Evolutionary conservation across 2,329 filamentous ascomycete species (phyloP).

Genomic region (Lasiodiplodia citricola): DNA sequence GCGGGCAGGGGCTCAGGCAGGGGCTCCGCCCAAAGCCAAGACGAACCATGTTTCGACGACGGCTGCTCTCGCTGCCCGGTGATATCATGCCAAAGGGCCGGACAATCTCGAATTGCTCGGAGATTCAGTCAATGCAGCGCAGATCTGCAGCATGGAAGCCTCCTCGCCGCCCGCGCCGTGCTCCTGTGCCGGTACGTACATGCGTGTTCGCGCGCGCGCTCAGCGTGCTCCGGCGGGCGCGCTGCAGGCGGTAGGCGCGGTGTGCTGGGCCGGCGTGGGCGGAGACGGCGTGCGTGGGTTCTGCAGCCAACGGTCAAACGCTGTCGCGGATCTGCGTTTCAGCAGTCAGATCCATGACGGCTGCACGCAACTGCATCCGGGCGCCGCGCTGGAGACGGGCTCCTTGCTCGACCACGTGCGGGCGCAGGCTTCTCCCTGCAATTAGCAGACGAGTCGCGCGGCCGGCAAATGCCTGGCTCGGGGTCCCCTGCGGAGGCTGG

Average conservation of each 20-base stretch:
- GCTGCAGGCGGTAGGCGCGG: background rate
- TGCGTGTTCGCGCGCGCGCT: background rate
- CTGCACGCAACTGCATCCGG: slow-evolving; percentile 16
- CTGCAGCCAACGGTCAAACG: slow-evolving; percentile 14
- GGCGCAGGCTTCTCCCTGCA: slow-evolving; percentile 22
- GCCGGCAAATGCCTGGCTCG: slow-evolving; percentile 13
- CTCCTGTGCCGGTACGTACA: background rate
- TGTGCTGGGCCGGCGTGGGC: background rate
- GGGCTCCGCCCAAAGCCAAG: slow-evolving; percentile 22
- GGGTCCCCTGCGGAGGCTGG: slow-evolving; percentile 2
- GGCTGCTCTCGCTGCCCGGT: slow-evolving; percentile 13
- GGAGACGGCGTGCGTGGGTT: background rate
- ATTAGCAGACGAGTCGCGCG: slow-evolving; percentile 19
- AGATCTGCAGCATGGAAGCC: slow-evolving; percentile 14
- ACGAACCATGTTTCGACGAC: slow-evolving; percentile 25
- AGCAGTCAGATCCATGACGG: slow-evolving; percentile 22
- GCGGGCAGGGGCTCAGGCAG: slow-evolving; percentile 21
- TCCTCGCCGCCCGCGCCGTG: slow-evolving; percentile 1
- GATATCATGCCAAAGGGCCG: slow-evolving; percentile 17
- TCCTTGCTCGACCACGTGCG: slow-evolving; percentile 20
- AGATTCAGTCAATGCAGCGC: slow-evolving; percentile 25
- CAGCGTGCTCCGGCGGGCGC: background rate
- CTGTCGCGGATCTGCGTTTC: slow-evolving; percentile 19
- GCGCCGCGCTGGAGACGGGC: slow-evolving; percentile 4
- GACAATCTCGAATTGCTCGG: slow-evolving; percentile 23